Percentiles rank a stretch among this genome's conserved stretches.
These are phyloP conservation scores for Alliaria petiolata DNA, from an alignment of 345 rosid species.

Conservation along the genomic window DNA sequence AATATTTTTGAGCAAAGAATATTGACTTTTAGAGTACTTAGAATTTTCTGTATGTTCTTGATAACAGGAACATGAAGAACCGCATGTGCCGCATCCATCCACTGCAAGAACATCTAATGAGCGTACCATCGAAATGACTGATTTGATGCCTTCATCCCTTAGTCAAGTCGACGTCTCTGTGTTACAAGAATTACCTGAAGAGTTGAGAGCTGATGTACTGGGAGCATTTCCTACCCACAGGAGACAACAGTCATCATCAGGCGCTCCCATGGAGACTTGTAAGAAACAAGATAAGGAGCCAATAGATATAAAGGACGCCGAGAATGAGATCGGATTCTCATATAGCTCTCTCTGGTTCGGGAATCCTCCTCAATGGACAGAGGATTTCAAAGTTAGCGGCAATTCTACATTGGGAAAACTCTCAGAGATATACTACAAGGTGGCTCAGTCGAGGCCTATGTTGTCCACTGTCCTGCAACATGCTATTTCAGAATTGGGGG, in stretches of 20 bases:
- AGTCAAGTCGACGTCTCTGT: slow-evolving; percentile 79
- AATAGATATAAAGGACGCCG: slow-evolving; percentile 25
- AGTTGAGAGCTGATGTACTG: slow-evolving; percentile 61
- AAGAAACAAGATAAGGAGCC: slow-evolving; percentile 35
- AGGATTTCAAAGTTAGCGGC: slow-evolving; percentile 57
- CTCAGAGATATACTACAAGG: slow-evolving; percentile 55
- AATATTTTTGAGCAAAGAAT: not conserved
- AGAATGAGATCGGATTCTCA: slow-evolving; percentile 32
- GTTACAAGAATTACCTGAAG: slow-evolving; percentile 80
- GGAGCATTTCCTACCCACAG: slow-evolving; percentile 61
- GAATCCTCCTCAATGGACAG: slow-evolving; percentile 77
- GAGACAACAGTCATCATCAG: slow-evolving; percentile 36
- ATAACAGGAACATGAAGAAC: slow-evolving; percentile 19
- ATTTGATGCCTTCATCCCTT: slow-evolving; percentile 71
- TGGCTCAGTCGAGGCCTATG: slow-evolving; percentile 38
- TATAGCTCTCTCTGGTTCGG: slow-evolving; percentile 57
- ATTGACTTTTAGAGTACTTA: not conserved
- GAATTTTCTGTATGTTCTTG: not conserved
- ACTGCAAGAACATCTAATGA: slow-evolving; percentile 26
- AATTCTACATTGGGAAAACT: slow-evolving; percentile 40
- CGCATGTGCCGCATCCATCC: slow-evolving; percentile 1
- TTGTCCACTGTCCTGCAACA: slow-evolving; percentile 59
- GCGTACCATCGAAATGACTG: slow-evolving; percentile 35
- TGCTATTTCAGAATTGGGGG: slow-evolving; percentile 33
- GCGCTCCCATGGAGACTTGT: slow-evolving; percentile 29